phyloP scores from a whole-genome alignment of 352 stramenopile species.

The Phytophthora sansomeana region DNA sequence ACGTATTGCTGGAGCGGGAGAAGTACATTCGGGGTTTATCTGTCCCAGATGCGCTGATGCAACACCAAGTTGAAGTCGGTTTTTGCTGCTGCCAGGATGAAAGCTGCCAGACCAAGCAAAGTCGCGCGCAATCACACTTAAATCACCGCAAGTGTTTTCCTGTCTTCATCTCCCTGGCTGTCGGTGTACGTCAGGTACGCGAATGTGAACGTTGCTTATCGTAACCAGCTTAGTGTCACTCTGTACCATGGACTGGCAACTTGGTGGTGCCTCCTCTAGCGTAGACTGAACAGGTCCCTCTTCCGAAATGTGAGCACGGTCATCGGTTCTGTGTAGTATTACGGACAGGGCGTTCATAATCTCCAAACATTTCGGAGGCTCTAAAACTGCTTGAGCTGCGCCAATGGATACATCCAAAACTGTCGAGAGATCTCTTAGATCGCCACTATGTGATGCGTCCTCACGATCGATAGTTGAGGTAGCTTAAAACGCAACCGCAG shows the following conservation, averaged over 20 bases:
- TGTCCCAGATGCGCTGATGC: conserved; percentile 21
- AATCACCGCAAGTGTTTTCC: conserved; percentile 6
- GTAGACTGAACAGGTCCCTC: conserved; percentile 2
- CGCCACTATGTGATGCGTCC: background rate
- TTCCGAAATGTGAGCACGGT: conserved; percentile 2
- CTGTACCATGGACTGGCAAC: conserved; percentile 18
- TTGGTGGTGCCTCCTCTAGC: background rate
- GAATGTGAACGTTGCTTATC: conserved; percentile 38
- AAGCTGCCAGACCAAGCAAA: conserved; percentile 32
- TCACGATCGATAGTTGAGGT: conserved; percentile 21
- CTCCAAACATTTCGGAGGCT: conserved; percentile 37
- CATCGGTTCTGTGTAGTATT: conserved; percentile 18
- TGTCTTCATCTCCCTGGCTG: background rate
- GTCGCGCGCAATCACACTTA: conserved; percentile 29
- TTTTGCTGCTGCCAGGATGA: conserved; percentile 10
- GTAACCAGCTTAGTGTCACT: conserved; percentile 46
- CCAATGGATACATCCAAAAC: conserved; percentile 51
- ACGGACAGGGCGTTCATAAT: conserved; percentile 35
- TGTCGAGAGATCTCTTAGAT: conserved; percentile 27
- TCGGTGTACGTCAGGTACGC: conserved; percentile 8
- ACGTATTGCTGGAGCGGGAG: no score
- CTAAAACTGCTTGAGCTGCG: conserved; percentile 29
- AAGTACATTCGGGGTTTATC: background rate
- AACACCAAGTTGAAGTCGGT: conserved; percentile 29
- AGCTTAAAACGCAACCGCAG: conserved; percentile 54